Evolutionary conservation across 257 asterid genomes (phyloP), one percentile per base, ranked within the genome.

Genomic region (Plectranthus barbatus): DNA sequence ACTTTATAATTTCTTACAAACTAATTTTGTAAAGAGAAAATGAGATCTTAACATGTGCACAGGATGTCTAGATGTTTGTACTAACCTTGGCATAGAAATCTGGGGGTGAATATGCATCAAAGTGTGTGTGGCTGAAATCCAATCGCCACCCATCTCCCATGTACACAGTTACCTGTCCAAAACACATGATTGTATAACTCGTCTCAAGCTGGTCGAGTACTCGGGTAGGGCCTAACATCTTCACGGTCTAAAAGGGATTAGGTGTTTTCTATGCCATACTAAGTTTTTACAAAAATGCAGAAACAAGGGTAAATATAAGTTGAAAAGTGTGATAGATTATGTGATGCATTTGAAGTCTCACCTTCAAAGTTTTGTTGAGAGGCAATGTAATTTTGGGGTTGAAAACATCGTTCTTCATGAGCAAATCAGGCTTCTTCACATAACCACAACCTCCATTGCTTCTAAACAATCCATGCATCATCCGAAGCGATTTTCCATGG

Each of bases 401-500:
- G 67, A 86, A 86, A 6, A 86, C 81, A 26, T 84, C 80, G 9
- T 74, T 81, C 1, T 6, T 70, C 85, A 80, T 81, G 26, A 90
- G 88, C 76, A 90, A 78, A 29, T 77, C 78, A 2, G 95, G 97
- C 53, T 86, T 90, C 70, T 80, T 86, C 1, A 86, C 87, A 52
- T 80, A 90, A 33, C 97, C 97, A 54, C 95, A 84, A 4, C 89
- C 81, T 66, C 97, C 95, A 52, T 90, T 90, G 19, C 91, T 59
- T 76, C 95, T 80, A 74, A 90, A 90, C 80, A 90, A 61, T 12
- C 95, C 95, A 6, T 90, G 95, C 97, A 90, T 90, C 81, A 83
- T 72, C 86, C 95, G 74, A 14, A 90, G 91, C 6, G 83, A 84
- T 74, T 90, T 90, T 24, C 95, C 95, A 68, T 84, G 82, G 23